Base-by-base conservation (phyloP, 2,329 filamentous ascomycete species). In the Aspergillus eucalypticola region DNA sequence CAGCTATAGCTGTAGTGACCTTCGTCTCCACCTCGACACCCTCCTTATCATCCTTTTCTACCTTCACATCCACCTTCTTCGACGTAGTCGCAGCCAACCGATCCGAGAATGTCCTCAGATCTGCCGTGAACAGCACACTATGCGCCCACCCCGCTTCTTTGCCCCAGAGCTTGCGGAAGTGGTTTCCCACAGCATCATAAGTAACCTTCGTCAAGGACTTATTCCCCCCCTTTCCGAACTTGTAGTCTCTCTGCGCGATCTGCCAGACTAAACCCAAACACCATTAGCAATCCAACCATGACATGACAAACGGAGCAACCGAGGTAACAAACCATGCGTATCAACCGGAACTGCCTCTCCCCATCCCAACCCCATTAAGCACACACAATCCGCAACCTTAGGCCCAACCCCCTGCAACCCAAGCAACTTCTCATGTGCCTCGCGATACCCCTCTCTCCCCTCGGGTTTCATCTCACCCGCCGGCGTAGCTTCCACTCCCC, bases 371-470 rank as follows among this genome's bases (percentile, higher is more conserved):
- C 96, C 96, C 90, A 99, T 97, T 19, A 99, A 80, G 72, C 91
- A 96, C 7, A 98, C 93, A 72, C 96, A 99, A 74, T 99, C 96
- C 5, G 95, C 90, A 0, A 99, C 95, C 75, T 99, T 99, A 0
- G 96, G 95, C 0, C 95, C 95, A 5, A 99, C 96, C 1, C 95
- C 95, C 59, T 92, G 87, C 21, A 99, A 82, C 5, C 84, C 79
- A 1, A 98, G 82, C 2, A 99, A 82, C 66, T 90, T 85, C 61
- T 91, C 88, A 69, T 97, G 95, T 0, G 95, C 94, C 54, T 84
- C 81, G 48, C 87, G 87, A 75, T 96, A 98, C 3, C 87, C 91
- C 66, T 84, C 82, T 63, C 85, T 76, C 55, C 83, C 78, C 69
- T 83, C 75, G 56, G 82, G 75, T 55, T 78, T 69, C 74, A 82